A percentile compares a stretch with the other conserved stretches of the same genome.
Conservation (phyloP, 2,329 filamentous ascomycete genomes). For the Diaporthe citrichinensis region DNA sequence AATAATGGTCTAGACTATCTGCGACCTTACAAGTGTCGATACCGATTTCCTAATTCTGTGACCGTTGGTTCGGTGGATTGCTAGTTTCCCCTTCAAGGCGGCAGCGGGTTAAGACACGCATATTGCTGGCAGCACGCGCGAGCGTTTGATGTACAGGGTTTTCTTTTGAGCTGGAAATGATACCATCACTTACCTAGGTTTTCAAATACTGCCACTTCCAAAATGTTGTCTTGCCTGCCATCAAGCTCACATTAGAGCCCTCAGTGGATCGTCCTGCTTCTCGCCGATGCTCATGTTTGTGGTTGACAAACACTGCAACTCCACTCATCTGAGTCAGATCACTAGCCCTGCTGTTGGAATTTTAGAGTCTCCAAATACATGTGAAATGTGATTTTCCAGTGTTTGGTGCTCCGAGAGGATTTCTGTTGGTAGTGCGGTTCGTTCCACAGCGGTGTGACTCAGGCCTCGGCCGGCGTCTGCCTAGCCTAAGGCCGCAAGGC, state of each 20-base stretch:
- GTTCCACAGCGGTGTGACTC: neutral
- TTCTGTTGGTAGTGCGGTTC: neutral
- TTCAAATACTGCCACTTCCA: neutral
- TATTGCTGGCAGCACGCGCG: slow-evolving; percentile 6
- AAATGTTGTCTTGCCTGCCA: neutral
- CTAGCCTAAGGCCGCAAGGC: neutral
- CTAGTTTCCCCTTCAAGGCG: neutral
- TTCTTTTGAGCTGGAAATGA: neutral
- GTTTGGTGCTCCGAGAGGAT: neutral
- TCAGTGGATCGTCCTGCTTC: neutral
- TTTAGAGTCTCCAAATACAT: neutral
- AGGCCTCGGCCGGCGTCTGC: neutral
- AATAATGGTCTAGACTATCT: slow-evolving; percentile 28
- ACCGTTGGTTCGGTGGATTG: neutral
- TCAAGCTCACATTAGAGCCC: neutral
- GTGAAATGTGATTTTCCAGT: neutral
- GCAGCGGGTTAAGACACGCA: neutral
- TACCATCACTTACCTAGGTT: neutral
- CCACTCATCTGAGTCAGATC: too few species aligned
- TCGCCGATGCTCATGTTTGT: neutral
- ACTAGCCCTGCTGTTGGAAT: neutral
- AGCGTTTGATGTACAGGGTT: slow-evolving; percentile 3
- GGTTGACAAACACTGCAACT: neutral
- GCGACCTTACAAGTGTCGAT: fast-evolving
- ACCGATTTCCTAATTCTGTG: neutral